phyloP scores from a whole-genome alignment of 139 green algal genomes.

The Raphidocelis subcapitata region DNA sequence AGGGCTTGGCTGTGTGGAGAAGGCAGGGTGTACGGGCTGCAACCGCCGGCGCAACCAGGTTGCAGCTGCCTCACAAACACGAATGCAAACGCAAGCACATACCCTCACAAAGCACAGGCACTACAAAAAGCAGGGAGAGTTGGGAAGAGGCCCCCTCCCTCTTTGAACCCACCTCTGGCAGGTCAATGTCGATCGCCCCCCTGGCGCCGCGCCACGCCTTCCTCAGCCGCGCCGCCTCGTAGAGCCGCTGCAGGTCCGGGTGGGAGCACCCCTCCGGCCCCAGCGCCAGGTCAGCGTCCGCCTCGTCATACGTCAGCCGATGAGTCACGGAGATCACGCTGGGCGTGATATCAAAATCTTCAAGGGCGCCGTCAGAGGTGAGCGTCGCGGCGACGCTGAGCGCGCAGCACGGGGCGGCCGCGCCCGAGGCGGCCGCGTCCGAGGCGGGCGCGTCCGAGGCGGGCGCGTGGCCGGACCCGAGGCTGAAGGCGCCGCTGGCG shows the following conservation, averaged over 20 bases:
- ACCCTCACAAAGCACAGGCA: no score
- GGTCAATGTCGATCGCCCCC: slow-evolving; percentile 63
- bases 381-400: slow-evolving; percentile 64
- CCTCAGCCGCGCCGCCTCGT: slow-evolving; percentile 21
- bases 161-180: slow-evolving; percentile 37
- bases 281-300: slow-evolving; percentile 61
- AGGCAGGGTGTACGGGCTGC: no score
- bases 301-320: slow-evolving; percentile 76
- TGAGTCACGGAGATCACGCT: slow-evolving; percentile 46
- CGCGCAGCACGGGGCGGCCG: slow-evolving; percentile 31
- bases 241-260: slow-evolving; percentile 31
- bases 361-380: slow-evolving; percentile 53
- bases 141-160: no score
- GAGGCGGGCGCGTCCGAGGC: slow-evolving; percentile 3
- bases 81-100: no score
- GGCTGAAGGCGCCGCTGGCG: slow-evolving; percentile 77
- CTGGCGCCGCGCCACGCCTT: slow-evolving; percentile 34
- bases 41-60: no score
- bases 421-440: background rate
- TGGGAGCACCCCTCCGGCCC: slow-evolving; percentile 18
- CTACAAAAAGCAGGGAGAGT: no score
- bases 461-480: slow-evolving; percentile 32
- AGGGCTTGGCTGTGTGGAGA: no score
- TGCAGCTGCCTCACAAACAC: no score
- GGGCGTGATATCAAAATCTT: slow-evolving; percentile 43